Percentiles rank a stretch among this genome's conserved stretches.
phyloP scores from a whole-genome alignment of 2,329 filamentous ascomycete genomes.

The Alternaria ethzedia region DNA sequence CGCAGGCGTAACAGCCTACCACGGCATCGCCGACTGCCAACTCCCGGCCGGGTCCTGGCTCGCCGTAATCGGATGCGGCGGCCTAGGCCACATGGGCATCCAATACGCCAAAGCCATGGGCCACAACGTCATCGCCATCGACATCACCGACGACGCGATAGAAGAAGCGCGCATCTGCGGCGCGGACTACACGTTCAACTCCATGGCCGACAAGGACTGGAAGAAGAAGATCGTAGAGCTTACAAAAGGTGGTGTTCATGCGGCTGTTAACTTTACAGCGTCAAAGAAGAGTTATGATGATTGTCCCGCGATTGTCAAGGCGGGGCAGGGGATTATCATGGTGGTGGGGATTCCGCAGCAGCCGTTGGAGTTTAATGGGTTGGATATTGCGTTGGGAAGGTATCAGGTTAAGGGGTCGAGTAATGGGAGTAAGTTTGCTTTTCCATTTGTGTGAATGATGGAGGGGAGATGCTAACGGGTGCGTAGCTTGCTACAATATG shows the following conservation, averaged over 20 bases:
- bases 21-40: constrained; percentile 38
- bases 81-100: constrained; percentile 42
- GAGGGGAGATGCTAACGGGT: constrained; percentile 43
- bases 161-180: constrained; percentile 40
- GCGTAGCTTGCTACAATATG: constrained; percentile 49
- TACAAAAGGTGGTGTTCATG: constrained; percentile 37
- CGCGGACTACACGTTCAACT: constrained; percentile 42
- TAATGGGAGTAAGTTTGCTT: constrained; percentile 39
- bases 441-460: not conserved
- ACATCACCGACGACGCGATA: constrained; percentile 38
- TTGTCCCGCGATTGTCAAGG: constrained; percentile 38
- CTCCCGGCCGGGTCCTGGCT: constrained; percentile 38
- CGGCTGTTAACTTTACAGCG: constrained; percentile 42
- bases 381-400: constrained; percentile 40
- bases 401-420: constrained; percentile 40
- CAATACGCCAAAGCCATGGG: constrained; percentile 45
- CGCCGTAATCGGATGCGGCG: constrained; percentile 39
- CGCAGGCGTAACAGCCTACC: constrained; percentile 40
- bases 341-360: constrained; percentile 43
- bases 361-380: constrained; percentile 38
- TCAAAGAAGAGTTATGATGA: constrained; percentile 44
- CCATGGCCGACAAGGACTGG: constrained; percentile 35
- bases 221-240: constrained; percentile 38
- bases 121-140: constrained; percentile 39
- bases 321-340: constrained; percentile 42